Evolutionary conservation across 78 protist genomes (phyloP), one percentile per base, ranked within the genome.

Genomic region (Capsaspora owczarzaki): DNA sequence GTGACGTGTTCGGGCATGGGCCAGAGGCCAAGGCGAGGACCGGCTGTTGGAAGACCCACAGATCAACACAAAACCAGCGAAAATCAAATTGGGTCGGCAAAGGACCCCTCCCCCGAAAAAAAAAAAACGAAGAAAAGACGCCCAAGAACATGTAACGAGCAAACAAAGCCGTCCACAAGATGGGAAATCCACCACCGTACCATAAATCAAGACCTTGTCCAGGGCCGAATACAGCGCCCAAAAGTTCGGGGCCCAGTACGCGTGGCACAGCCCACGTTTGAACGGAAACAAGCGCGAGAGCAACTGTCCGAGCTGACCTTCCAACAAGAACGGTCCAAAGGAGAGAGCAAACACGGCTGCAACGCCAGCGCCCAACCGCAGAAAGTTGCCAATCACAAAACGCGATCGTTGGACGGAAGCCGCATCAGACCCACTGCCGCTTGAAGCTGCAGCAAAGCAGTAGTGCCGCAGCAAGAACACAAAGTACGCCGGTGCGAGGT

Each of bases 161-260:
- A n/a, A n/a, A n/a, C n/a, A n/a, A n/a, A n/a, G n/a, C n/a, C n/a
- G n/a, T n/a, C n/a, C n/a, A n/a, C n/a, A n/a, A n/a, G n/a, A n/a
- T n/a, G n/a, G n/a, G n/a, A n/a, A n/a, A n/a, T n/a, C n/a, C n/a
- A n/a, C n/a, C n/a, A n/a, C n/a, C n/a, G n/a, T n/a, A n/a, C n/a
- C n/a, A n/a, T n/a, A n/a, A n/a, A n/a, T 16, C 77, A 88, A 49
- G n/a, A 88, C 53, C 6, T 70, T 31, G 49, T 96, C 98, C 0
- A 61, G 66, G 35, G 76, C 60, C 68, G n/a, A 46, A 79, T 94
- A 93, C 23, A 93, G 43, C 29, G 95, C 89, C 97, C 97, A 96
- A 19, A 82, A 41, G 75, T 96, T 96, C 40, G 98, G 95, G 33
- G 99, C 99, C 97, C 98, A 95, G 75, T 95, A 95, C 5, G 98